Evolutionary conservation across 2,329 filamentous ascomycete species (phyloP).

Genomic region (Bertia moriformis): DNA sequence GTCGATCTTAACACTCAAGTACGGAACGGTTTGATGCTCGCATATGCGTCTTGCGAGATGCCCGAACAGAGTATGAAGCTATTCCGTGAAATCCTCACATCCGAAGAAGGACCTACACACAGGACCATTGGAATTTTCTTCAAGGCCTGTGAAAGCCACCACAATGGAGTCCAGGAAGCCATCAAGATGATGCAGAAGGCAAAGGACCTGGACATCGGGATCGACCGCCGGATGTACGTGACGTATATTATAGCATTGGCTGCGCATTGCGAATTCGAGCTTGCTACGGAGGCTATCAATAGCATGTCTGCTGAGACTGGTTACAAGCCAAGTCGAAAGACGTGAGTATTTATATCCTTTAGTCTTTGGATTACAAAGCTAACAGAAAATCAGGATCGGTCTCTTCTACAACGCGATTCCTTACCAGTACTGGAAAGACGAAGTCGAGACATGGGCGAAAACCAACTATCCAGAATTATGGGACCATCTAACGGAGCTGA

Average conservation of each 20-base stretch:
- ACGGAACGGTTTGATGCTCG: neutral
- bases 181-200: neutral
- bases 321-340: neutral
- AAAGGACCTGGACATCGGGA: neutral
- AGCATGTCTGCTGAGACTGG: neutral
- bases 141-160: neutral
- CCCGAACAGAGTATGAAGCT: neutral
- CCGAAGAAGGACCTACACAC: neutral
- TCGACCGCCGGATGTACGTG: neutral
- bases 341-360: neutral
- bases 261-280: neutral
- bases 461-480: neutral
- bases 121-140: neutral
- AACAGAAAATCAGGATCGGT: neutral
- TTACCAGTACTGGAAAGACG: neutral
- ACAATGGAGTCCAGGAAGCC: neutral
- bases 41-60: neutral
- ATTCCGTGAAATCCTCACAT: neutral
- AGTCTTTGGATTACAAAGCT: neutral
- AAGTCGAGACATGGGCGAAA: neutral
- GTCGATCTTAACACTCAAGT: constrained; percentile 1
- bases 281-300: neutral
- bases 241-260: neutral
- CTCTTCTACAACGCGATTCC: neutral
- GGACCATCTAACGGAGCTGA: neutral